Percentiles rank a stretch among this genome's conserved stretches.
These are phyloP conservation scores for Cutaneotrichosporon sp. DNA, from an alignment of 1,284 basidiomycete species.

Conservation along the genomic window DNA sequence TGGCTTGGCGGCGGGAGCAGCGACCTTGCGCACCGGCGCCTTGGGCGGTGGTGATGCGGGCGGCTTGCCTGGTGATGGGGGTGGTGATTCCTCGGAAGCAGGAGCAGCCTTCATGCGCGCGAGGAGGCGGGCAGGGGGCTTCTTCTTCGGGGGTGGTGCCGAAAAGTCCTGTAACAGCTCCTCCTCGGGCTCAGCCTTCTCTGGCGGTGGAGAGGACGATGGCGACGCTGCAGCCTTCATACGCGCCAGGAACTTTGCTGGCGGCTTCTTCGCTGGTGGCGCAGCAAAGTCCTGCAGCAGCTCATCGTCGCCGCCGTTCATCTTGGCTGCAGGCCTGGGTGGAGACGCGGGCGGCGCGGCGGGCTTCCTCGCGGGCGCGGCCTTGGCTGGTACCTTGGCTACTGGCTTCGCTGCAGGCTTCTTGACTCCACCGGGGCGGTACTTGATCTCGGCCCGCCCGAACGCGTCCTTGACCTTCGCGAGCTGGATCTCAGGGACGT, in stretches of 20 bases:
- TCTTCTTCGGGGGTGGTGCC: conserved; percentile 3
- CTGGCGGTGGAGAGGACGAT: not conserved
- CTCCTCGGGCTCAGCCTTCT: not conserved
- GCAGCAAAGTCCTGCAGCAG: conserved; percentile 18
- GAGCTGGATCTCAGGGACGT: conserved; percentile 85
- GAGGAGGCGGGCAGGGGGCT: not conserved
- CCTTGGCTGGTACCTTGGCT: conserved; percentile 45
- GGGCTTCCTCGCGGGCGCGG: conserved; percentile 10
- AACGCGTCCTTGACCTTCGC: conserved; percentile 92
- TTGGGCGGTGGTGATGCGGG: conserved; percentile 17
- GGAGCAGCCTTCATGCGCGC: conserved; percentile 3
- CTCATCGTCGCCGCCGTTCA: conserved; percentile 16
- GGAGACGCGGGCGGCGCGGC: conserved; percentile 25
- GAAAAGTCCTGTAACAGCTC: not conserved
- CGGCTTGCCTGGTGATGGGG: conserved; percentile 13
- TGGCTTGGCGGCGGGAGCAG: conserved; percentile 27
- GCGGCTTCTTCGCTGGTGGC: conserved; percentile 4
- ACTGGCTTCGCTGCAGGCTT: conserved; percentile 56
- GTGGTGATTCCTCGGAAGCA: not conserved
- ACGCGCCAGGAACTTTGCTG: not conserved
- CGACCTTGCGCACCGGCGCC: conserved; percentile 26
- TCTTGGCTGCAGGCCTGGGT: conserved; percentile 31
- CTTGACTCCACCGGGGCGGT: conserved; percentile 66
- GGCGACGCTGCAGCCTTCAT: not conserved
- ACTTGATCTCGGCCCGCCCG: conserved; percentile 83